These are phyloP conservation scores for Apiotrichum porosum DNA, from an alignment of 1,284 basidiomycete species.

Conservation along the genomic window DNA sequence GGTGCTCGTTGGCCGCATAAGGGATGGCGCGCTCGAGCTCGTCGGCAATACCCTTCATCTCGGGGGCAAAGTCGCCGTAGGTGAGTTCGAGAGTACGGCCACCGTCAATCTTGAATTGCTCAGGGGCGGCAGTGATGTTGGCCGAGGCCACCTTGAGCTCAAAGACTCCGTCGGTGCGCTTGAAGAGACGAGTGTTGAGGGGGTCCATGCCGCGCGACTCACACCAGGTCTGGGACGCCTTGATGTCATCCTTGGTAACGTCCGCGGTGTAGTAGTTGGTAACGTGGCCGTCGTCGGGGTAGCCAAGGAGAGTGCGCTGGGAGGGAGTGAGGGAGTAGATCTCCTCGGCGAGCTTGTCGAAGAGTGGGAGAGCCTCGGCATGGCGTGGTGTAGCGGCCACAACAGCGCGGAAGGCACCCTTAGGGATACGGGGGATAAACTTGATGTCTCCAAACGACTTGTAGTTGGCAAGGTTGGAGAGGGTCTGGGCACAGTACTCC, in stretches of 20 bases:
- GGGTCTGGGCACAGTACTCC: conserved; percentile 16
- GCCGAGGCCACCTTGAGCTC: conserved; percentile 14
- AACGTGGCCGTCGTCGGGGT: conserved; percentile 16
- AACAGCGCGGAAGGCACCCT: conserved; percentile 4
- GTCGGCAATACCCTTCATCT: conserved; percentile 9
- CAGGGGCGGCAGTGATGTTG: conserved; percentile 3
- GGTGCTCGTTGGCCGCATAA: conserved; percentile 65
- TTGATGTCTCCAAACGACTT: conserved; percentile 19
- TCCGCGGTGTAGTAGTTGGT: conserved; percentile 15
- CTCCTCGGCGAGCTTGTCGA: conserved; percentile 12
- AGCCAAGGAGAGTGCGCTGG: conserved; percentile 16
- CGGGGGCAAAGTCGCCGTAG: conserved; percentile 13
- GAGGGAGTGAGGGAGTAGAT: conserved; percentile 9
- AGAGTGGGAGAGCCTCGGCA: conserved; percentile 7
- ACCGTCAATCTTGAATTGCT: conserved; percentile 5
- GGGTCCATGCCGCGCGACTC: conserved; percentile 11
- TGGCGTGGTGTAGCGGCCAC: conserved; percentile 8
- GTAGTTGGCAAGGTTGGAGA: conserved; percentile 20
- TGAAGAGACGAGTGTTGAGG: conserved; percentile 20
- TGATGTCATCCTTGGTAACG: conserved; percentile 17
- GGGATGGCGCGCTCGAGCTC: conserved; percentile 57
- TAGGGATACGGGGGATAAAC: conserved; percentile 15
- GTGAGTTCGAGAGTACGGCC: conserved; percentile 8
- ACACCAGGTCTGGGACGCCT: conserved; percentile 11
- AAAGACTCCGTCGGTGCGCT: conserved; percentile 11